Percentiles rank a stretch among this genome's conserved stretches.
Evolutionary conservation across 768 basidiomycete species (phyloP).

Genomic region (Bullera alba): DNA sequence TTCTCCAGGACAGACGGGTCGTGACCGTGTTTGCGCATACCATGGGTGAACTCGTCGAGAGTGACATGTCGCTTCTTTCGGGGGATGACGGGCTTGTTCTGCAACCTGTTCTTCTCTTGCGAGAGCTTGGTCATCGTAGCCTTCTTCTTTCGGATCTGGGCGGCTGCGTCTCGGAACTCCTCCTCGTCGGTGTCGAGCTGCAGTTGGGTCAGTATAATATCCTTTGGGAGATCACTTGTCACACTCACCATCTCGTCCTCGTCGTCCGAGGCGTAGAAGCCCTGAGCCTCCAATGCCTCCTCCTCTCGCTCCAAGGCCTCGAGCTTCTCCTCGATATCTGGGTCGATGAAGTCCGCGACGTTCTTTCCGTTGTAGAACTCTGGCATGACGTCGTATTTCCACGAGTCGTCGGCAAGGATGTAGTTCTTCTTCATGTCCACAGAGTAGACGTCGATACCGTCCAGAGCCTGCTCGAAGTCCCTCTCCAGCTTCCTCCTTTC

Average conservation of each 20-base stretch:
- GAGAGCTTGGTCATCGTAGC: constrained; percentile 56
- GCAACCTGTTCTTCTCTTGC: constrained; percentile 77
- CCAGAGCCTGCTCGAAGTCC: constrained; percentile 70
- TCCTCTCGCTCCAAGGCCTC: constrained; percentile 96
- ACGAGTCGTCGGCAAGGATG: constrained; percentile 75
- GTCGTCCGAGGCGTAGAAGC: constrained; percentile 80
- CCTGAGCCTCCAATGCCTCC: constrained; percentile 84
- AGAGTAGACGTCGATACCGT: constrained; percentile 81
- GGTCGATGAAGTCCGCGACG: constrained; percentile 95
- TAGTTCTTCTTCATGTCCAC: constrained; percentile 87
- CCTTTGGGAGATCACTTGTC: not conserved
- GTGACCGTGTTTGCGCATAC: constrained; percentile 78
- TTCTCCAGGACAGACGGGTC: constrained; percentile 82
- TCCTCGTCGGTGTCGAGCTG: constrained; percentile 61
- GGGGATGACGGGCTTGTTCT: constrained; percentile 73
- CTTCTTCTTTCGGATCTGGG: constrained; percentile 55
- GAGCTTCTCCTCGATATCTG: constrained; percentile 92
- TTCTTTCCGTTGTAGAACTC: constrained; percentile 99
- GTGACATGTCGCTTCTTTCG: constrained; percentile 60
- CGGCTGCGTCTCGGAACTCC: constrained; percentile 58
- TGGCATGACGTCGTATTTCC: constrained; percentile 97
- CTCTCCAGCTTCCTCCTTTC: constrained; percentile 64
- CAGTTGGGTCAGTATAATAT: constrained; percentile 35
- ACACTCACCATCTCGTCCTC: constrained; percentile 63
- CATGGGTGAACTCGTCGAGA: constrained; percentile 66